Evolutionary conservation across 2,329 filamentous ascomycete genomes (phyloP), one percentile per base, ranked within the genome.

Genomic region (Trichoderma pleuroti): DNA sequence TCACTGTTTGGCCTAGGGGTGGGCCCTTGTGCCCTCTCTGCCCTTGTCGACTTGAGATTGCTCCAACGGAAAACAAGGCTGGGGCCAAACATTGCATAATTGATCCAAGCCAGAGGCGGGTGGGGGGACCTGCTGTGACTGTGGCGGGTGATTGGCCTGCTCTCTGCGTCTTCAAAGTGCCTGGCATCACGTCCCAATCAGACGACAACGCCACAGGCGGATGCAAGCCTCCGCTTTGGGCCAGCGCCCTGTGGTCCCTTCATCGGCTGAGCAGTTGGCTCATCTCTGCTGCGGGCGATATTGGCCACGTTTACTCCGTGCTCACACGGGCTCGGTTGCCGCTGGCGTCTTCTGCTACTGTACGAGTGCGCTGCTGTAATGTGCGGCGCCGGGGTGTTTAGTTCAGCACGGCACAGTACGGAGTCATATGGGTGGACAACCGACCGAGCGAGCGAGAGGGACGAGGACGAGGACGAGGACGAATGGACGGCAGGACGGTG

Each of bases 191-290:
- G 57, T 36, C 70, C 73, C 73, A 73, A 73, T 72, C 73, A 74
- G 59, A 72, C 56, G 56, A 68, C 52, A 42, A 61, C 66, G 57
- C 66, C 71, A 59, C 66, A 66, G 56, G 69, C 72, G 64, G 65
- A 72, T 72, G 74, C 74, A 75, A 54, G 73, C 59, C 68, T 71
- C 73, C 72, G 49, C 63, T 72, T 72, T 70, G 64, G 63, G 70
- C 60, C 36, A 56, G 63, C 69, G 70, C 42, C 70, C 68, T 68
- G 71, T 68, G 57, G 57, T 36, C 57, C 52, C 52, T 36, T 63
- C 62, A 63, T 69, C 68, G 70, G 70, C 54, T 46, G 70, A 65
- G 54, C 36, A 39, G 71, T 68, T 71, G 70, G 70, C 69, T 62
- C 63, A 63, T 70, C 32, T 62, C 67, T 70, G 63, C 70, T 71